Percentiles rank a stretch among this genome's conserved stretches.
Evolutionary conservation across 768 basidiomycete genomes (phyloP).

Genomic region (Harrya chromipes): DNA sequence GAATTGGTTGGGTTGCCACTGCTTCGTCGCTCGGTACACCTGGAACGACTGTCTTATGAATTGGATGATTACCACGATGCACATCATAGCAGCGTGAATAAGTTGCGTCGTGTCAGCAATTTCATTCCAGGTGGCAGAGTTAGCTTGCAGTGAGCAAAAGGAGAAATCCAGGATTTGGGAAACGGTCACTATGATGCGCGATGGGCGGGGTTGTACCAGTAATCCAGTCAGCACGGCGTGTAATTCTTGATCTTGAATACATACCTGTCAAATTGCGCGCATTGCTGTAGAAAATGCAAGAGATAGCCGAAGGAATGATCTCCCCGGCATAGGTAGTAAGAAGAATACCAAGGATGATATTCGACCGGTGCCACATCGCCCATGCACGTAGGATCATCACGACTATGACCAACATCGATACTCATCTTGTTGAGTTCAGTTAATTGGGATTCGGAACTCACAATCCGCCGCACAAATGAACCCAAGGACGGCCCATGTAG

Average conservation of each 20-base stretch:
- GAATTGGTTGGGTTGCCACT: not conserved
- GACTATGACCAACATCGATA: not conserved
- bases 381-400: constrained; percentile 1
- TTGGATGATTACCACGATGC: not conserved
- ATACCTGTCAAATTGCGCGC: not conserved
- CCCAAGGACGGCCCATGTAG: not conserved
- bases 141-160: not conserved
- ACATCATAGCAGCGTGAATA: not conserved
- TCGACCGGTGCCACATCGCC: too few species aligned
- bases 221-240: too few species aligned
- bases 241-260: not conserved
- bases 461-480: not conserved
- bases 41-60: not conserved
- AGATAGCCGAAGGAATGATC: not conserved
- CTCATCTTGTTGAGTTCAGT: not conserved
- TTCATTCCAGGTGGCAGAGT: not conserved
- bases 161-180: not conserved
- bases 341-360: not conserved
- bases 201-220: not conserved
- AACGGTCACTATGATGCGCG: not conserved
- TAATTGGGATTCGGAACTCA: not conserved
- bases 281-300: not conserved
- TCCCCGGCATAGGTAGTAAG: not conserved
- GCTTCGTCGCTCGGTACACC: not conserved
- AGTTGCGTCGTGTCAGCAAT: not conserved